These are phyloP conservation scores for Pseudocercospora ulei DNA, from an alignment of 2,329 filamentous ascomycete genomes.

Conservation along the genomic window DNA sequence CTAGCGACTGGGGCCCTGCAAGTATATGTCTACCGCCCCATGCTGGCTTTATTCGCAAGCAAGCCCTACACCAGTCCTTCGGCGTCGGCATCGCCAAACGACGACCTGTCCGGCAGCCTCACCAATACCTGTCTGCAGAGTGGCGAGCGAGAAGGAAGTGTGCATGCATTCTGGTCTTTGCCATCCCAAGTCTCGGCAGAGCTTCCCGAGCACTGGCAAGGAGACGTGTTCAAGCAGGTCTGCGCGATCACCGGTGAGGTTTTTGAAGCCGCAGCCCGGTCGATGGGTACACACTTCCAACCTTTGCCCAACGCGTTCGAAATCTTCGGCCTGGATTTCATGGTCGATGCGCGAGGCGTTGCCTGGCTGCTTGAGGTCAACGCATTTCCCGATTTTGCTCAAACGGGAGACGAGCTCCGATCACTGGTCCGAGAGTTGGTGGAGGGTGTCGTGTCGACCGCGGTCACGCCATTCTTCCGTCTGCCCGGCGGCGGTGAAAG, in stretches of 20 bases:
- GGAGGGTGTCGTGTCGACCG: slow-evolving; percentile 59
- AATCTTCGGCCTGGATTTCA: slow-evolving; percentile 80
- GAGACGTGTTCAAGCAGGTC: slow-evolving; percentile 63
- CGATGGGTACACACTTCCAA: slow-evolving; percentile 86
- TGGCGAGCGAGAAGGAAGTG: slow-evolving; percentile 51
- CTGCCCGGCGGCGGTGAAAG: slow-evolving; percentile 16
- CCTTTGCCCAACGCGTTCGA: slow-evolving; percentile 82
- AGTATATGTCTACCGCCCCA: slow-evolving; percentile 77
- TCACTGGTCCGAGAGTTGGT: slow-evolving; percentile 67
- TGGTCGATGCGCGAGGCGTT: slow-evolving; percentile 57
- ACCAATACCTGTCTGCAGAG: slow-evolving; percentile 90
- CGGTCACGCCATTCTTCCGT: slow-evolving; percentile 58
- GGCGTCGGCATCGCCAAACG: slow-evolving; percentile 32
- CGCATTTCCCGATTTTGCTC: slow-evolving; percentile 89
- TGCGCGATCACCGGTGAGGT: slow-evolving; percentile 61
- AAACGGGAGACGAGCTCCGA: slow-evolving; percentile 69
- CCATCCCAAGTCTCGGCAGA: slow-evolving; percentile 34
- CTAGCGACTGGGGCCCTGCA: slow-evolving; percentile 67
- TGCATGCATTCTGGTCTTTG: slow-evolving; percentile 66
- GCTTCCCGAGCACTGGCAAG: slow-evolving; percentile 41
- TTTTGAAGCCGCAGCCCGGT: slow-evolving; percentile 76
- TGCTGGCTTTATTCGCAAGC: slow-evolving; percentile 87
- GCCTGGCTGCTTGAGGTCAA: slow-evolving; percentile 85
- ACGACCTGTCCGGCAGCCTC: slow-evolving; percentile 64
- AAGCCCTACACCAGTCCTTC: slow-evolving; percentile 60